A percentile compares a stretch with the other conserved stretches of the same genome.
Conservation (phyloP, 2,329 filamentous ascomycete genomes). For the Paecilomyces dactylethromorphus region DNA sequence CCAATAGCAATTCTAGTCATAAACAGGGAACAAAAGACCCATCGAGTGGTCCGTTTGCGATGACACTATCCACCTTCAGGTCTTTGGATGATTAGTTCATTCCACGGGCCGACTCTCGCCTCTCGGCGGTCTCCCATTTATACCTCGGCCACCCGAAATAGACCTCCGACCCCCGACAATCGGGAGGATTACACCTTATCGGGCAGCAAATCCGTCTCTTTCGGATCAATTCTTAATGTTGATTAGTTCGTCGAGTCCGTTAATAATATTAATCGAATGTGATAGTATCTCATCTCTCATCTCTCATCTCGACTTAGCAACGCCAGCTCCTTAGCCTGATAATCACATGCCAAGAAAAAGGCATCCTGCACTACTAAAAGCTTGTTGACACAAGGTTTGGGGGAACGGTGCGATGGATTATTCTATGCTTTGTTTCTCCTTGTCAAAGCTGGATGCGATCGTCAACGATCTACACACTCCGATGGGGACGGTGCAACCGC, state of each 20-base stretch:
- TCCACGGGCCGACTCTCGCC: background rate
- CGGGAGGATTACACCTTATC: background rate
- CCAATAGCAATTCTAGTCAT: background rate
- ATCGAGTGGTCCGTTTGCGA: background rate
- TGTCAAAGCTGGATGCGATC: background rate
- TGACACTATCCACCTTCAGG: background rate
- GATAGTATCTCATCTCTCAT: background rate
- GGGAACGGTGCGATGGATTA: background rate
- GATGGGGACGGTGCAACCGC: background rate
- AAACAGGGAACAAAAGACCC: background rate
- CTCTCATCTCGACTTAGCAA: no score
- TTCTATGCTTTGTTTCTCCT: background rate
- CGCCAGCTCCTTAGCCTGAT: background rate
- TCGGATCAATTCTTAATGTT: background rate
- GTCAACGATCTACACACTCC: background rate
- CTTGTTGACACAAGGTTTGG: background rate
- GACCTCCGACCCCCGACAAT: background rate
- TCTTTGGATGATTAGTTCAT: no score
- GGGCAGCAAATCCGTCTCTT: background rate
- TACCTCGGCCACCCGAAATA: background rate
- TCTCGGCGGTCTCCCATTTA: background rate
- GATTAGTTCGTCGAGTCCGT: background rate
- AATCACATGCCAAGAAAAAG: background rate
- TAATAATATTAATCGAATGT: background rate
- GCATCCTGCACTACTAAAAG: background rate